Evolutionary conservation across 371 early-diverging fungal genomes (phyloP).

Genomic region (Syncephalastrum racemosum): DNA sequence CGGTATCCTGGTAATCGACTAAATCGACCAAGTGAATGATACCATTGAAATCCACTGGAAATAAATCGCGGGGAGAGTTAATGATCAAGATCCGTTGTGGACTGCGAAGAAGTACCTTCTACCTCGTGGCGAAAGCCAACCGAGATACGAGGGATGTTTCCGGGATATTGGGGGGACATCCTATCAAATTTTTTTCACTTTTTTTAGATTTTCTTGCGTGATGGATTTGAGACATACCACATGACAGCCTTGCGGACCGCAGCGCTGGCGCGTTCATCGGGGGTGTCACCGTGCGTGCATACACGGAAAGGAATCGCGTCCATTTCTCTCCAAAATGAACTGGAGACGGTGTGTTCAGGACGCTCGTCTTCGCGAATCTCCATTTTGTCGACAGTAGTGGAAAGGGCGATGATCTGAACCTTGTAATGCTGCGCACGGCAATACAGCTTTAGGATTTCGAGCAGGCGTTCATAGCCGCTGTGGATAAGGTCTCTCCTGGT

Average conservation of each 20-base stretch:
- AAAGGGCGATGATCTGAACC: conserved; percentile 52
- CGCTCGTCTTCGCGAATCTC: conserved; percentile 24
- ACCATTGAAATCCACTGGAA: conserved; percentile 63
- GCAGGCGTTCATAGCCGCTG: conserved; percentile 35
- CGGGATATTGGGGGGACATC: conserved; percentile 69
- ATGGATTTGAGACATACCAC: conserved; percentile 38
- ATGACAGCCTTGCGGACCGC: conserved; percentile 70
- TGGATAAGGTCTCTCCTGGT: conserved; percentile 20
- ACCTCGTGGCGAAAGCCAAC: conserved; percentile 74
- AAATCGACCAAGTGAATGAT: conserved; percentile 62
- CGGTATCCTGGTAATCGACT: conserved; percentile 58
- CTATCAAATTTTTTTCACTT: conserved; percentile 10
- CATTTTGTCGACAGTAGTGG: conserved; percentile 20
- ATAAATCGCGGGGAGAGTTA: conserved; percentile 5
- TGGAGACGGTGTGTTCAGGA: conserved; percentile 36
- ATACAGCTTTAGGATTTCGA: conserved; percentile 42
- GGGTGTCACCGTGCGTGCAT: conserved; percentile 51
- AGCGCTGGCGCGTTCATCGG: conserved; percentile 75
- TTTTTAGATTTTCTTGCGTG: neutral
- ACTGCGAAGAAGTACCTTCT: conserved; percentile 32
- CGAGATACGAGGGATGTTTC: conserved; percentile 69
- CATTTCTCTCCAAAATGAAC: conserved; percentile 71
- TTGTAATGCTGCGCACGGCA: conserved; percentile 52
- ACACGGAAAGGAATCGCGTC: conserved; percentile 75
- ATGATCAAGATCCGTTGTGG: neutral